Percentiles rank a stretch among this genome's conserved stretches.
These are phyloP conservation scores for Bipolaris oryzae DNA, from an alignment of 2,329 filamentous ascomycete genomes.

Conservation along the genomic window DNA sequence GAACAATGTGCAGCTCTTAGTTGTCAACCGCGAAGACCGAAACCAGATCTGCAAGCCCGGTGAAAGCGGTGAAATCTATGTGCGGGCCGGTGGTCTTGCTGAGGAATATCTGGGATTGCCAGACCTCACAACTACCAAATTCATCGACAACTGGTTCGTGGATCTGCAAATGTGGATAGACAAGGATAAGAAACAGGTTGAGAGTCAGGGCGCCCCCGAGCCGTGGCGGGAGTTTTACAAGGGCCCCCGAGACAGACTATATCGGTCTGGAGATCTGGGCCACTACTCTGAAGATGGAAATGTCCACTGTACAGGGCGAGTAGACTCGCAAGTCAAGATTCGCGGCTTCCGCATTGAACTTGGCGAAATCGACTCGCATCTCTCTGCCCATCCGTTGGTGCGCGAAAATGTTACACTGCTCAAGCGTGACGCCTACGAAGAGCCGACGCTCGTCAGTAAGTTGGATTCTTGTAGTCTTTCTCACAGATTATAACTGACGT, in stretches of 20 bases:
- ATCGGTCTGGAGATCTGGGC: constrained; percentile 86
- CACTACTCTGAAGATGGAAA: constrained; percentile 72
- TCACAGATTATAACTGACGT: constrained; percentile 3
- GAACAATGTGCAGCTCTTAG: constrained; percentile 84
- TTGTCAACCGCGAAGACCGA: constrained; percentile 73
- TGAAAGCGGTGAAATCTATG: constrained; percentile 82
- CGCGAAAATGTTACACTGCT: constrained; percentile 87
- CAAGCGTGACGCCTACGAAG: constrained; percentile 81
- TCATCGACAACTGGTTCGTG: constrained; percentile 85
- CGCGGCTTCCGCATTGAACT: constrained; percentile 95
- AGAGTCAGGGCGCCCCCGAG: constrained; percentile 60
- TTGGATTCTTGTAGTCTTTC: neutral
- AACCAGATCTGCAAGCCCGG: constrained; percentile 77
- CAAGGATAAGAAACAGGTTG: constrained; percentile 62
- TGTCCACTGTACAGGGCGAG: constrained; percentile 78
- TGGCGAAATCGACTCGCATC: constrained; percentile 85
- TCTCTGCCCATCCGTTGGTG: constrained; percentile 75
- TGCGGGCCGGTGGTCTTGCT: constrained; percentile 81
- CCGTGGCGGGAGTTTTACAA: constrained; percentile 80
- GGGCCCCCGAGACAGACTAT: constrained; percentile 83
- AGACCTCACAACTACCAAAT: constrained; percentile 73
- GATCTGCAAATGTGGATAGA: constrained; percentile 73
- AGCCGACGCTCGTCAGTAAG: constrained; percentile 77
- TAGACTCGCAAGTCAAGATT: constrained; percentile 92
- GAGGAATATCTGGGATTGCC: constrained; percentile 74